Base-by-base conservation (phyloP, 2,329 filamentous ascomycete genomes). In the Paecilomyces niveus region DNA sequence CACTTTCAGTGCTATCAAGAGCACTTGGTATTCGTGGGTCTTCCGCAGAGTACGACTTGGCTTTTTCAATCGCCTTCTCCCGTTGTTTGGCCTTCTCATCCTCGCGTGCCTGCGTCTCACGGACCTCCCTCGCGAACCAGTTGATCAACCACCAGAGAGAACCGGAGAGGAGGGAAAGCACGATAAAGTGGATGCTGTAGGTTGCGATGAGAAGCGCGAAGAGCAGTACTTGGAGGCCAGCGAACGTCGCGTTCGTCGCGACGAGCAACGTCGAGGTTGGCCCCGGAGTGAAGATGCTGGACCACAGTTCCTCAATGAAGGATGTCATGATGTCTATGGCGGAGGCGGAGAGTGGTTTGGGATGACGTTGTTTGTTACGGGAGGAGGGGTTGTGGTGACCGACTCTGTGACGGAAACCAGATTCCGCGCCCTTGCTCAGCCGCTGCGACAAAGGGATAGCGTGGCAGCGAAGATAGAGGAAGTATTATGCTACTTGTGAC, bases 81-180 rank as follows among this genome's bases (percentile, higher is more conserved):
- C 63, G 61, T 63, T 66, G 73, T 67, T 72, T 74, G 65, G 68
- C 70, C 67, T 73, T 75, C 69, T 79, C 71, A 60, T 70, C 68
- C 63, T 78, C 73, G 63, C 74, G 79, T 18, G 79, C 79, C 62
- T 82, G 80, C 65, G 80, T 78, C 65, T 80, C 75, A 31, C 73
- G 70, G 56, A 87, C 73, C 70, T 87, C 93, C 53, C 78, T 77
- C 57, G 90, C 92, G 70, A 99, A 97, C 94, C 94, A 99, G 82
- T 97, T 97, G 77, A 97, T 92, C 58, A 89, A 85, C 79, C 85
- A 92, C 94, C 94, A 99, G 35, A 97, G 81, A 3, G 89, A 89
- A 32, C 79, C 92, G 63, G 86, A 90, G 9, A 99, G 80, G 59
- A 87, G 68, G 11, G 90, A 96, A 5, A 99, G 83, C 59, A 93